Base-by-base conservation (phyloP, 148 eudicot genomes). In the Silene uniflora region DNA sequence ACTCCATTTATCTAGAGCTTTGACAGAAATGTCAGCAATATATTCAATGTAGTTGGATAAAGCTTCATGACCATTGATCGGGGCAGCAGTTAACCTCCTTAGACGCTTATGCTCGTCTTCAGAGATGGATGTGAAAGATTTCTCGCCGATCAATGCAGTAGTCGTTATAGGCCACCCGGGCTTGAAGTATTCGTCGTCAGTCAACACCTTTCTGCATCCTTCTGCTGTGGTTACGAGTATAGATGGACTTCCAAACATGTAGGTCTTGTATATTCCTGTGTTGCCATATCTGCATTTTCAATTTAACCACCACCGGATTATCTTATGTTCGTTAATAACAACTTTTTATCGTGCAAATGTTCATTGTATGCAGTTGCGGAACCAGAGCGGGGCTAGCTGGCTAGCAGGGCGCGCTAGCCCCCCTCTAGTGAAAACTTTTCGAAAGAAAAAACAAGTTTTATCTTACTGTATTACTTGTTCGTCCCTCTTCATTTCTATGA, bases 161-260 rank as follows among this genome's bases (percentile, higher is more conserved):
- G 99, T 91, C 8, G 99, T 81, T 16, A 59, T 12, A 0, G 98
- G 99, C 99, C 99, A 95, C 2, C 99, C 99, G 8, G 92, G 94
- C 80, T 79, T 86, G 89, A 95, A 95, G 63, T 82, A n/a, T 0
- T 89, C 98, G 27, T 95, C 99, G 44, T 95, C 99, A 1, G 83
- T 85, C 22, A 95, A 70, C 4, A 92, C 91, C 82, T 75, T 89
- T 73, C 81, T 84, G 83, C 90, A 86, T n/a, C 79, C 78, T 73
- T 92, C 98, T 0, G 97, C 79, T n/a, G 83, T 71, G 2, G 94
- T 91, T 3, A 88, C 90, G 14, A 95, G 86, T 29, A 95, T 80
- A 67, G 97, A 87, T 6, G 99, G 97, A 25, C 71, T 88, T 7
- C 98, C 96, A 72, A 92, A 95, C 99, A 95, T 89, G 80, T 80